Conservation (phyloP, 257 asterid genomes). For the Schizonepeta tenuifolia region DNA sequence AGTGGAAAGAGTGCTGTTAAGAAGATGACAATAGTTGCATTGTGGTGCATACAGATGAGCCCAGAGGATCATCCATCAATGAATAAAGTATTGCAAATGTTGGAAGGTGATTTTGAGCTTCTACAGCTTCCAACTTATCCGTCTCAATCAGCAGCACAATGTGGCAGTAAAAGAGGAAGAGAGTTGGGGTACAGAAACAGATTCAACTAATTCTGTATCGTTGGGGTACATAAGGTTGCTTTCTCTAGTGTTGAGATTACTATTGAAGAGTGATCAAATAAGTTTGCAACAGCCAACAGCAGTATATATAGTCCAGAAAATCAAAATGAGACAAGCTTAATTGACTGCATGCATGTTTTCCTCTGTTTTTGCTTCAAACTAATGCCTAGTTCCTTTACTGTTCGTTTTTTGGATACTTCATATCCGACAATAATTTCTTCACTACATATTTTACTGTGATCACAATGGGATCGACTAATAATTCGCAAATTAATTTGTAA, state of each 20-base stretch:
- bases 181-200: neutral
- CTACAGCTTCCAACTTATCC: constrained; percentile 30
- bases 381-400: too few relatives aligned
- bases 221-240: neutral
- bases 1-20: neutral
- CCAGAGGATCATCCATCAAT: neutral
- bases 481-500: too few relatives aligned
- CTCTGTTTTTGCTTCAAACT: too few relatives aligned
- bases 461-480: too few relatives aligned
- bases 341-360: neutral
- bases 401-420: too few relatives aligned
- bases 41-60: constrained; percentile 10
- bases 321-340: too few relatives aligned
- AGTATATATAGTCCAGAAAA: too few relatives aligned
- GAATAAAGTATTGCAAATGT: constrained; percentile 9
- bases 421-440: too few relatives aligned
- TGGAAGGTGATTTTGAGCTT: constrained; percentile 11
- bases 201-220: neutral
- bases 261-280: too few relatives aligned
- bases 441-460: too few relatives aligned
- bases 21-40: constrained; percentile 31
- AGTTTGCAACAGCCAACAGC: too few relatives aligned
- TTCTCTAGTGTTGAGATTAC: neutral
- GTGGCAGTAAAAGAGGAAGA: neutral
- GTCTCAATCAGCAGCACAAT: neutral